Conservation (phyloP, 2,329 filamentous ascomycete species). For the Peltaster fructicola region DNA sequence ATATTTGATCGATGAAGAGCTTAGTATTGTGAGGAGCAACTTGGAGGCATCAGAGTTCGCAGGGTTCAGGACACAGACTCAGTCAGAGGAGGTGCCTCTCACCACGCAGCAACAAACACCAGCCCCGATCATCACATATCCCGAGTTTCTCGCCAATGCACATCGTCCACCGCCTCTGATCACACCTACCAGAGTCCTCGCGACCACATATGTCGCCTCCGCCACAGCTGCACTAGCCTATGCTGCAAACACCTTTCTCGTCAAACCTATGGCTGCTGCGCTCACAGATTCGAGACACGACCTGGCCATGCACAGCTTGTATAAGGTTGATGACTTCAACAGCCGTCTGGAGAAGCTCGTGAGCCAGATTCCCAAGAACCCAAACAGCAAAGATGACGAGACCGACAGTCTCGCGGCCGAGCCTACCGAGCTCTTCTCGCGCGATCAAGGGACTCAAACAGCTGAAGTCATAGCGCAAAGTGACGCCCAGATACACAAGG, state of each 20-base stretch:
- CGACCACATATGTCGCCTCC: slow-evolving; percentile 38
- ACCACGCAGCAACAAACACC: slow-evolving; percentile 22
- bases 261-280: slow-evolving; percentile 41
- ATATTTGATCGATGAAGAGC: slow-evolving; percentile 49
- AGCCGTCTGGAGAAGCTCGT: slow-evolving; percentile 28
- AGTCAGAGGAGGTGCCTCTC: background rate
- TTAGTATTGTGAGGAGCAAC: slow-evolving; percentile 20
- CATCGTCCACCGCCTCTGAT: slow-evolving; percentile 41
- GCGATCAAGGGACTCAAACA: slow-evolving; percentile 66
- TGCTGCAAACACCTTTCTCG: slow-evolving; percentile 50
- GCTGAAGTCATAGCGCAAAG: slow-evolving; percentile 27
- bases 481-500: slow-evolving; percentile 8
- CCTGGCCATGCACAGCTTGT: slow-evolving; percentile 33
- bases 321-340: slow-evolving; percentile 38
- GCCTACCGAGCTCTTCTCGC: slow-evolving; percentile 64
- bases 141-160: slow-evolving; percentile 43
- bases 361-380: slow-evolving; percentile 11
- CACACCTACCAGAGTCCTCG: slow-evolving; percentile 37
- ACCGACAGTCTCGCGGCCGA: slow-evolving; percentile 35
- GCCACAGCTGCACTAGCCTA: slow-evolving; percentile 44
- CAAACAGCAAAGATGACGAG: slow-evolving; percentile 23
- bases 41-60: slow-evolving; percentile 12
- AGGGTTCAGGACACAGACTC: slow-evolving; percentile 8
- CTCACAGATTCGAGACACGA: slow-evolving; percentile 40
- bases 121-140: slow-evolving; percentile 49